Evolutionary conservation across 208 protist genomes (phyloP).

Genomic region (Herpetomonas tarakana): DNA sequence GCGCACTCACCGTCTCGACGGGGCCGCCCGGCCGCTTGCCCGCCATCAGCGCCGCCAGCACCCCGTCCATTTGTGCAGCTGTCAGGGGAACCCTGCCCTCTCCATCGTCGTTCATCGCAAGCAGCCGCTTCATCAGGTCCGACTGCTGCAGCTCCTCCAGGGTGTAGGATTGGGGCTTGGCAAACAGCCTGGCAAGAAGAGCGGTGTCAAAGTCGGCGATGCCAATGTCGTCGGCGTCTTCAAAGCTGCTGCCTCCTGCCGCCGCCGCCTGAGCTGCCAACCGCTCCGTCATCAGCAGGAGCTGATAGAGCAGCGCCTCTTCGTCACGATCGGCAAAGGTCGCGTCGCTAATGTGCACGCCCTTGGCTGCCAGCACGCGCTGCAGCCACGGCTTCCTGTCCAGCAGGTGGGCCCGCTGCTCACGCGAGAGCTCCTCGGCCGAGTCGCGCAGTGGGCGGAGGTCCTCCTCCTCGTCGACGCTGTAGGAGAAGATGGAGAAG

Average conservation of each 20-base stretch:
- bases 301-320: slow-evolving; percentile 40
- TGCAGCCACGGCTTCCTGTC: slow-evolving; percentile 41
- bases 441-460: background rate
- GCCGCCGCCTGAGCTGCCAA: slow-evolving; percentile 1
- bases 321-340: slow-evolving; percentile 34
- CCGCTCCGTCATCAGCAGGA: slow-evolving; percentile 33
- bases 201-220: slow-evolving; percentile 28
- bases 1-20: slow-evolving; percentile 32
- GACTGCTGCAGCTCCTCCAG: slow-evolving; percentile 53
- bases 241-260: slow-evolving; percentile 12
- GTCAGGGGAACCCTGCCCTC: slow-evolving; percentile 18
- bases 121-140: slow-evolving; percentile 43
- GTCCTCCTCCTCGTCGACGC: background rate
- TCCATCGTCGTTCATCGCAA: slow-evolving; percentile 35
- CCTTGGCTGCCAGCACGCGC: slow-evolving; percentile 30
- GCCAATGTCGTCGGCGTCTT: slow-evolving; percentile 24
- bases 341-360: slow-evolving; percentile 32
- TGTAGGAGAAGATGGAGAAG: slow-evolving; percentile 6
- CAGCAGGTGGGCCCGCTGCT: slow-evolving; percentile 30
- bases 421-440: slow-evolving; percentile 16
- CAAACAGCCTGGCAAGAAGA: slow-evolving; percentile 54
- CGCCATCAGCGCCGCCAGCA: slow-evolving; percentile 37
- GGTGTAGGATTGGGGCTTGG: slow-evolving; percentile 30
- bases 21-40: slow-evolving; percentile 3
- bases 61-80: slow-evolving; percentile 30